Base-by-base conservation (phyloP, 331 rosid genomes). In the Stylosanthes scabra region DNA sequence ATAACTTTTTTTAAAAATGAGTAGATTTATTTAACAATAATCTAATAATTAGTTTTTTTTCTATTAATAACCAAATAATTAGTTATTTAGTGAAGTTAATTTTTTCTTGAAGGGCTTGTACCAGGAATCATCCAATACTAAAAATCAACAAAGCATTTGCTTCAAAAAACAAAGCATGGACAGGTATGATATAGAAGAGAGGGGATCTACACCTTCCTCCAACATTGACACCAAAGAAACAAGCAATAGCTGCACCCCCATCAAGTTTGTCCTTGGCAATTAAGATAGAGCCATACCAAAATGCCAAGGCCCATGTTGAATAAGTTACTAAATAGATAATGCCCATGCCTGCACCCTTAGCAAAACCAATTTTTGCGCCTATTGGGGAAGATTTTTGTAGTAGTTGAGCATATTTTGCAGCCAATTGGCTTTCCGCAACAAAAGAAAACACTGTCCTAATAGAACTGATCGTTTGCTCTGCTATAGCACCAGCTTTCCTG, bases 271-370 rank as follows among this genome's bases (percentile, higher is more conserved):
- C 67, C 57, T 9, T 75, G 20, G 86, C 28, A 66, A 91, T 89
- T 81, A 94, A 84, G 69, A 84, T 40, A 50, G 86, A 72, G 31
- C 97, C 93, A 66, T 91, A 94, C 95, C 92, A 94, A 77, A 94
- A 94, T 70, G 96, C 97, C 83, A 91, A 83, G 3, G 99, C 99
- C 96, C 97, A 89, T 25, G 93, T 94, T 65, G 96, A 82, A 79
- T 91, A 94, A 16, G 93, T 76, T 64, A 94, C 93, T 58, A 94
- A 70, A 80, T 91, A 91, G 46, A 91, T 91, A 46, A 91, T 76
- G 28, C 99, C 97, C 71, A 91, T 78, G 44, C 98, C 98, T 16
- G 79, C 93, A 78, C 98, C 97, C 64, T 91, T 91, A 3, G 96
- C 88, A 77, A 94, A 94, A 27, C 99, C 96, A 68, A 89, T 15